Conservation (phyloP, 23 red algal species). For the Porphyridium purpureum region DNA sequence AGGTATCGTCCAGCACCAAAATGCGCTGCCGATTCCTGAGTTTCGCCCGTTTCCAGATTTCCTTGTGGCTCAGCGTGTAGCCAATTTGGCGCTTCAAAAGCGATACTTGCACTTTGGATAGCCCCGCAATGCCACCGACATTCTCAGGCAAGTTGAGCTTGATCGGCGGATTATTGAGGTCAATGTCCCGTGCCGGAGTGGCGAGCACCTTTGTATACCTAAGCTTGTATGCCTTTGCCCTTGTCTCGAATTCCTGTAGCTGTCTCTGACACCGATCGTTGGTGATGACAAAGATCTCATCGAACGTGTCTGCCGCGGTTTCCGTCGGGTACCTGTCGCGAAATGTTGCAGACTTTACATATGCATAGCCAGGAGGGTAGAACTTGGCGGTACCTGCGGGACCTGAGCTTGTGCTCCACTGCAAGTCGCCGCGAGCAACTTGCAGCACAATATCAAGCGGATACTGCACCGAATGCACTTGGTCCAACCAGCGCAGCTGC, state of each 20-base stretch:
- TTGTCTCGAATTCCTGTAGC: constrained; percentile 10
- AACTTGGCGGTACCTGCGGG: not conserved
- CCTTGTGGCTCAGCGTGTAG: constrained; percentile 23
- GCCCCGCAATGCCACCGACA: not conserved
- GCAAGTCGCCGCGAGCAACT: constrained; percentile 8
- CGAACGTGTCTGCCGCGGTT: constrained; percentile 12
- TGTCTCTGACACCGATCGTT: constrained; percentile 16
- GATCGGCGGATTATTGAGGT: not conserved
- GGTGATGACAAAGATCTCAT: constrained; percentile 35
- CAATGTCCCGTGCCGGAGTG: not conserved
- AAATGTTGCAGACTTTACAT: constrained; percentile 21
- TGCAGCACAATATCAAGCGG: constrained; percentile 23
- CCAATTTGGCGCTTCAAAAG: constrained; percentile 13
- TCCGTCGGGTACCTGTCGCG: constrained; percentile 25
- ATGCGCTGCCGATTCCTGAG: constrained; percentile 10
- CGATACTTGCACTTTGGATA: constrained; percentile 5
- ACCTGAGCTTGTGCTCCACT: not conserved
- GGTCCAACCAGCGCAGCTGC: no score
- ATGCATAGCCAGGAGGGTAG: constrained; percentile 12
- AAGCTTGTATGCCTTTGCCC: constrained; percentile 9
- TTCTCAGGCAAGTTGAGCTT: not conserved
- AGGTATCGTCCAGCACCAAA: constrained; percentile 27
- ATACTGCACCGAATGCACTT: no score
- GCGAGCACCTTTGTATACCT: constrained; percentile 1
- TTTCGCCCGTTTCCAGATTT: constrained; percentile 12